Evolutionary conservation across 2,329 filamentous ascomycete species (phyloP).

Genomic region (Clonostachys rhizophaga): DNA sequence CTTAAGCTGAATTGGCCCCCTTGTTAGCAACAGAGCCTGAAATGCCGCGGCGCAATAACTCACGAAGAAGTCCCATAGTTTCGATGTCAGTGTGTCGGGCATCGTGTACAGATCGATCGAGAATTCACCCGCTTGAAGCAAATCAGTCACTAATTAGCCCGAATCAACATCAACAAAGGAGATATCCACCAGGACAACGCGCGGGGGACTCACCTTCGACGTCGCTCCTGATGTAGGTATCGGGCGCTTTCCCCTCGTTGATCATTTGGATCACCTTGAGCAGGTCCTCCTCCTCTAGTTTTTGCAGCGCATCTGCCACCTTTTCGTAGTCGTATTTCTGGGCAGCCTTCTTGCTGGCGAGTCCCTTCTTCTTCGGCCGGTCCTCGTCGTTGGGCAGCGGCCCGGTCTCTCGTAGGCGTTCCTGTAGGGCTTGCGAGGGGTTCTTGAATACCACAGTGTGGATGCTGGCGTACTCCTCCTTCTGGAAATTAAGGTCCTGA

Average conservation of each 20-base stretch:
- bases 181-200: conserved; percentile 1
- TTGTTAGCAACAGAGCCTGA: conserved; percentile 1
- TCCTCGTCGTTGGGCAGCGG: conserved; percentile 74
- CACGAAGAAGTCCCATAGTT: conserved; percentile 85
- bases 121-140: conserved; percentile 77
- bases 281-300: conserved; percentile 87
- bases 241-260: conserved; percentile 90
- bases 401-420: conserved; percentile 76
- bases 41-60: conserved; percentile 11
- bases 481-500: conserved; percentile 91
- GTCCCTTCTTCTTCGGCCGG: conserved; percentile 53
- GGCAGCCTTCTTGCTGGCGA: conserved; percentile 71
- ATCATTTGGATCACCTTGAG: conserved; percentile 96
- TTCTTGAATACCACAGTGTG: conserved; percentile 87
- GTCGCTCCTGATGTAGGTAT: conserved; percentile 97
- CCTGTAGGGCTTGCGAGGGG: conserved; percentile 80
- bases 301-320: conserved; percentile 85
- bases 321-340: conserved; percentile 85
- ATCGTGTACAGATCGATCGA: conserved; percentile 98
- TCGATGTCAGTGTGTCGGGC: conserved; percentile 81
- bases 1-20: conserved; percentile 22
- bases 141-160: conserved; percentile 19
- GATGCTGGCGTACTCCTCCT: conserved; percentile 74
- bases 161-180: not conserved
- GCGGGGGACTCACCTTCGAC: conserved; percentile 69